Conservation (phyloP, 2,329 filamentous ascomycete genomes). For the Botrytis tulipae region DNA sequence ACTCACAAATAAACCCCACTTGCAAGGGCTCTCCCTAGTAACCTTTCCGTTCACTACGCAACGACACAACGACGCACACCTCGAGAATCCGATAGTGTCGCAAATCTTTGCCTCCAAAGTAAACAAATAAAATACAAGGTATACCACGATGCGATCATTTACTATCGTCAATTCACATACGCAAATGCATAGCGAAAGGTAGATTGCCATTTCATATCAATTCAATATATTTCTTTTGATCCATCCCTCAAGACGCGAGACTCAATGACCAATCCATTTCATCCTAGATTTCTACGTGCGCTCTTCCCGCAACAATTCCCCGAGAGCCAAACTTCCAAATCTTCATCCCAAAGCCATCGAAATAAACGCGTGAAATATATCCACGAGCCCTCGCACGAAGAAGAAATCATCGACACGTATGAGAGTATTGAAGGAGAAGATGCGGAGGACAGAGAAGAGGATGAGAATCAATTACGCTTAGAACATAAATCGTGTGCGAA, state of each 20-base stretch:
- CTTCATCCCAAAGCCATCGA: not conserved
- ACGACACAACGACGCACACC: not conserved
- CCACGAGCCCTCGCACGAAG: not conserved
- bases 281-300: constrained; percentile 15
- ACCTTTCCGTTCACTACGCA: not conserved
- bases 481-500: constrained; percentile 1
- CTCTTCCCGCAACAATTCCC: constrained; percentile 17
- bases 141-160: not conserved
- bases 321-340: not conserved
- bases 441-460: not conserved
- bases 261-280: constrained; percentile 12
- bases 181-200: constrained; percentile 17
- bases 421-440: not conserved
- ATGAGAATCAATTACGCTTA: constrained; percentile 10
- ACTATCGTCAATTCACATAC: not conserved
- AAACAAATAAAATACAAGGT: not conserved
- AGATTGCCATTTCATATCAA: not conserved
- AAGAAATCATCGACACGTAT: not conserved
- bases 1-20: not conserved
- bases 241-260: not conserved
- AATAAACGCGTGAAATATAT: constrained; percentile 13
- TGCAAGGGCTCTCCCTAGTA: not conserved
- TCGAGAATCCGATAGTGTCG: not conserved
- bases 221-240: no score
- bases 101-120: not conserved